A percentile compares a stretch with the other conserved stretches of the same genome.
phyloP scores from a whole-genome alignment of 1,139 yeast genomes.

The Debaryomyces sp. region DNA sequence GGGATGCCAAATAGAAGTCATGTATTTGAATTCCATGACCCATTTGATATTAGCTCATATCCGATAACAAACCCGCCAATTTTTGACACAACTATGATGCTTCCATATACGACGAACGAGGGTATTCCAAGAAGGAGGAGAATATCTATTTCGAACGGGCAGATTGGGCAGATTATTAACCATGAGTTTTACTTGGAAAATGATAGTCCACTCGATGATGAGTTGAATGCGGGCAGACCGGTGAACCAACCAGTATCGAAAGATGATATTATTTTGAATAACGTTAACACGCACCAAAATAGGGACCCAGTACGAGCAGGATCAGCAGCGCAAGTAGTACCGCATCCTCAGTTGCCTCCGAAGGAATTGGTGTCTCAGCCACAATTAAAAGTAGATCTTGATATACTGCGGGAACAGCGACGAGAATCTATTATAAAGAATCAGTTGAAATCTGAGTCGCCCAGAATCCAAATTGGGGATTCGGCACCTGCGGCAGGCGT shows the following conservation, averaged over 20 bases:
- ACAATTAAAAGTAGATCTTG: not conserved
- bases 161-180: conserved; percentile 66
- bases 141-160: conserved; percentile 78
- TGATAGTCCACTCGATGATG: conserved; percentile 19
- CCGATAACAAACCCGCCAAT: conserved; percentile 70
- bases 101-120: conserved; percentile 39
- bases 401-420: not conserved
- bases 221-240: not conserved
- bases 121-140: conserved; percentile 57
- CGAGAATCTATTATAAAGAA: not conserved
- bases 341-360: not conserved
- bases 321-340: not conserved
- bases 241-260: not conserved
- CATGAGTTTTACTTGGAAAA: conserved; percentile 43
- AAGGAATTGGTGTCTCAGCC: not conserved
- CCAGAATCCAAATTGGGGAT: conserved; percentile 5
- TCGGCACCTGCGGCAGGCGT: conserved; percentile 38
- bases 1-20: not conserved
- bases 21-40: conserved; percentile 28
- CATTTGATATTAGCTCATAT: conserved; percentile 49
- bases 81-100: conserved; percentile 55
- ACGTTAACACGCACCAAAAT: not conserved
- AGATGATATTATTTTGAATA: not conserved
- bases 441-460: conserved; percentile 5
- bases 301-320: not conserved